Evolutionary conservation across 1,284 basidiomycete genomes (phyloP).

Genomic region (Leccinum solheimii): DNA sequence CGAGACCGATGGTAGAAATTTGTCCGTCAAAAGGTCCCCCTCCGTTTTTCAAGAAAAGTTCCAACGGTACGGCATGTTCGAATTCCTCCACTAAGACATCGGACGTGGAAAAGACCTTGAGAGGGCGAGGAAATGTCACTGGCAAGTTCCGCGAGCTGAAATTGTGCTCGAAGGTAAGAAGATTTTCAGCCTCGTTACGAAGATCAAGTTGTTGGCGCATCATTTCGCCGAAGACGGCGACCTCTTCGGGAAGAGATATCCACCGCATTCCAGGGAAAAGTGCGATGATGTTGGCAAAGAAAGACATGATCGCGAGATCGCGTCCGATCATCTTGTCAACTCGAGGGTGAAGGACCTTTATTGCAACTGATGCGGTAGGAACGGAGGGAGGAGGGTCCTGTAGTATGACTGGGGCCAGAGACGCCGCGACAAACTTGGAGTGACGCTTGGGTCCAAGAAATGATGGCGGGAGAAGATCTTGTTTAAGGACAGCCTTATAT

Average conservation of each 20-base stretch:
- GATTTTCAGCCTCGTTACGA: constrained; percentile 87
- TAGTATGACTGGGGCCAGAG: constrained; percentile 55
- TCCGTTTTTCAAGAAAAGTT: constrained; percentile 85
- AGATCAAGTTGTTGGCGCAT: constrained; percentile 96
- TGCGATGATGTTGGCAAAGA: constrained; percentile 85
- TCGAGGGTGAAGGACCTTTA: constrained; percentile 93
- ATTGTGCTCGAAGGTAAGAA: constrained; percentile 84
- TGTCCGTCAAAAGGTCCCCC: constrained; percentile 90
- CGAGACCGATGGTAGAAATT: constrained; percentile 90
- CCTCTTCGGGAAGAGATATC: constrained; percentile 96
- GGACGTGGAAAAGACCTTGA: constrained; percentile 75
- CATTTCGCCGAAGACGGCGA: constrained; percentile 93
- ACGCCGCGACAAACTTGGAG: constrained; percentile 46
- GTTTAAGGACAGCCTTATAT: constrained; percentile 83
- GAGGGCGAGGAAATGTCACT: constrained; percentile 88
- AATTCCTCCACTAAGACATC: constrained; percentile 92
- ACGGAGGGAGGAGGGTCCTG: constrained; percentile 64
- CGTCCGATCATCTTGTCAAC: constrained; percentile 81
- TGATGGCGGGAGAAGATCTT: constrained; percentile 82
- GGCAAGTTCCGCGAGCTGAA: constrained; percentile 80
- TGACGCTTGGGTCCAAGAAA: constrained; percentile 69
- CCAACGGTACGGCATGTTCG: constrained; percentile 90
- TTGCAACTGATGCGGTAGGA: constrained; percentile 84
- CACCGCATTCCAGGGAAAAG: constrained; percentile 92
- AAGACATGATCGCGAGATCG: constrained; percentile 92